Evolutionary conservation across 345 rosid species (phyloP).

Genomic region (Euclidium syriacum): DNA sequence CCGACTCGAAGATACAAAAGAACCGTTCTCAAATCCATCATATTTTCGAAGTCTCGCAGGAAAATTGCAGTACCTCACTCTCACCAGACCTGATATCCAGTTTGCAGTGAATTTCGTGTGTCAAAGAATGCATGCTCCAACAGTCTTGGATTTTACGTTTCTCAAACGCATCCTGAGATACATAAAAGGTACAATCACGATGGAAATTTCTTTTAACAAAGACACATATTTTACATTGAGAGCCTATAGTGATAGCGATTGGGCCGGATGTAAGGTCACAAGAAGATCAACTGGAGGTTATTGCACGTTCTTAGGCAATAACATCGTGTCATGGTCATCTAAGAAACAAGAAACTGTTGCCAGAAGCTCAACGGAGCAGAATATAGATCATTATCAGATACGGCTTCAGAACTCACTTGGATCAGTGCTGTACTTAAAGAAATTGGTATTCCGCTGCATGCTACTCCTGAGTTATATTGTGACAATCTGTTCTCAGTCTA

Average conservation of each 20-base stretch:
- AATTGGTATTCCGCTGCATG: too few species aligned
- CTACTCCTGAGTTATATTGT: too few species aligned
- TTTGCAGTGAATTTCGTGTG: background rate
- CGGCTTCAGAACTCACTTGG: too few species aligned
- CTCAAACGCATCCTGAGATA: background rate
- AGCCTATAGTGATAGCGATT: background rate
- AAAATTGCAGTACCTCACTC: background rate
- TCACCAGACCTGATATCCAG: background rate
- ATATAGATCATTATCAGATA: background rate
- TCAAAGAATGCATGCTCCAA: background rate
- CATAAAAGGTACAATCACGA: background rate
- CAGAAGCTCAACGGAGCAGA: background rate
- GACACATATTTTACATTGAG: background rate
- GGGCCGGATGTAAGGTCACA: rapidly evolving
- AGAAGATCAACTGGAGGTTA: background rate
- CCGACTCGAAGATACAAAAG: rapidly evolving
- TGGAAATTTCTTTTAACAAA: background rate
- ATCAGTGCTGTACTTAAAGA: too few species aligned
- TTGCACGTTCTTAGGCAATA: background rate
- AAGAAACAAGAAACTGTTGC: background rate
- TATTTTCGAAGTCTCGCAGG: background rate
- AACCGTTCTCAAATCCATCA: background rate
- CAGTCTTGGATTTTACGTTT: rapidly evolving
- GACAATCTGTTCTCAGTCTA: too few species aligned
- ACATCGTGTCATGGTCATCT: background rate